Percentiles rank a stretch among this genome's conserved stretches.
Evolutionary conservation across 2,329 filamentous ascomycete genomes (phyloP).

Genomic region (Aureobasidium sp.): DNA sequence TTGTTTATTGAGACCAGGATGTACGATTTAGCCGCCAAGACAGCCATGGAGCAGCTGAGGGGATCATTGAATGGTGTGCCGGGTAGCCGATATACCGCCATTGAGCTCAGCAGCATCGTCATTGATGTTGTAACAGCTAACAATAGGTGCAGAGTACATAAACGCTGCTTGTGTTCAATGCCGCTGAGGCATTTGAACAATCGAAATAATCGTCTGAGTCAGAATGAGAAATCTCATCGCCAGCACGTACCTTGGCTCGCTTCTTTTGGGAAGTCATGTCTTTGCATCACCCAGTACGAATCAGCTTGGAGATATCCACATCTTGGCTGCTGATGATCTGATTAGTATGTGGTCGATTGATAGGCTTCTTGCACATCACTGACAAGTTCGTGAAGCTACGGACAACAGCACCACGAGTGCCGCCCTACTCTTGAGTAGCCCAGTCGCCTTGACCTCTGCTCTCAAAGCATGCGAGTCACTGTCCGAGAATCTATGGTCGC

Average conservation of each 20-base stretch:
- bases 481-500: conserved; percentile 14
- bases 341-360: neutral
- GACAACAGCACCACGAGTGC: conserved; percentile 11
- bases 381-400: neutral
- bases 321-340: neutral
- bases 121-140: neutral
- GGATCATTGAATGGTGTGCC: neutral
- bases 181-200: no score
- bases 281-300: neutral
- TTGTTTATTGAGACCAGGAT: neutral
- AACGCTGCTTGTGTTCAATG: neutral
- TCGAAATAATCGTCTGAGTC: neutral
- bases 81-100: neutral
- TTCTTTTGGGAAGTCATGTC: neutral
- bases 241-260: neutral
- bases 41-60: neutral
- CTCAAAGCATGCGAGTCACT: conserved; percentile 10
- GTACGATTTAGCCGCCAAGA: neutral
- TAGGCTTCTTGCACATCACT: neutral
- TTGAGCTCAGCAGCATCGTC: neutral
- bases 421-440: conserved; percentile 1
- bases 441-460: neutral
- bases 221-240: neutral
- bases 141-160: neutral
- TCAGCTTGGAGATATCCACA: neutral